These are phyloP conservation scores for Ploettnerulaceae sp. DNA, from an alignment of 2,329 filamentous ascomycete species.

Conservation along the genomic window DNA sequence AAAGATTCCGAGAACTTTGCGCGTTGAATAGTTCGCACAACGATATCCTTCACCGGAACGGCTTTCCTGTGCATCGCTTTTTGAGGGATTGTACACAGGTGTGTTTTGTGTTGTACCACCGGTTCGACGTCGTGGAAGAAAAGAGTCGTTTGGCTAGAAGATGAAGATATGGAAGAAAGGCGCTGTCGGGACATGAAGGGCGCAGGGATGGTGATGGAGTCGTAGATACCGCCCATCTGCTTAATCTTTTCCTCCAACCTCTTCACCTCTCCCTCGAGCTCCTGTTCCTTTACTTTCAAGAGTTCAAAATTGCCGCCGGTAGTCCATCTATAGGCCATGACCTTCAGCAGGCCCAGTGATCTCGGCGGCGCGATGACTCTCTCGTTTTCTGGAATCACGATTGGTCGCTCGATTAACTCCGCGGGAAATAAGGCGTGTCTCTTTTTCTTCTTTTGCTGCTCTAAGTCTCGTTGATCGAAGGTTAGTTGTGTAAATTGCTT, in stretches of 20 bases:
- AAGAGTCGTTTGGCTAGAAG: too few relatives aligned
- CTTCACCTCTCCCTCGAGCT: neutral
- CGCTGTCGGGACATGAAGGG: too few relatives aligned
- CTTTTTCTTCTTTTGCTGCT: neutral
- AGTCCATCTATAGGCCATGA: neutral
- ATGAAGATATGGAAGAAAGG: neutral
- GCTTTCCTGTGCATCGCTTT: conserved; percentile 5
- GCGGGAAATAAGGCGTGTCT: neutral
- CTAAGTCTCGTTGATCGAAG: neutral
- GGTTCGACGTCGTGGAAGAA: too few relatives aligned
- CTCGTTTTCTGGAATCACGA: neutral
- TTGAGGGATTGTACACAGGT: too few relatives aligned
- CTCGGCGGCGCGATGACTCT: neutral
- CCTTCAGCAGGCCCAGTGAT: neutral
- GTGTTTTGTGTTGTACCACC: too few relatives aligned
- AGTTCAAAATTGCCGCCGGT: neutral
- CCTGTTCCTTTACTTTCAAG: conserved; percentile 7
- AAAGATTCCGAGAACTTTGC: neutral
- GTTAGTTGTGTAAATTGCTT: neutral
- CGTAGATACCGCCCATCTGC: neutral
- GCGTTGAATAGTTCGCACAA: neutral
- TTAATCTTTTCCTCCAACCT: neutral
- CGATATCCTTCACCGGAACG: conserved; percentile 8
- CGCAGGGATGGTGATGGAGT: neutral
- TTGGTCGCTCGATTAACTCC: neutral